Percentiles rank a stretch among this genome's conserved stretches.
phyloP scores from a whole-genome alignment of 441 rosid species.

The Gossypium trilobum region DNA sequence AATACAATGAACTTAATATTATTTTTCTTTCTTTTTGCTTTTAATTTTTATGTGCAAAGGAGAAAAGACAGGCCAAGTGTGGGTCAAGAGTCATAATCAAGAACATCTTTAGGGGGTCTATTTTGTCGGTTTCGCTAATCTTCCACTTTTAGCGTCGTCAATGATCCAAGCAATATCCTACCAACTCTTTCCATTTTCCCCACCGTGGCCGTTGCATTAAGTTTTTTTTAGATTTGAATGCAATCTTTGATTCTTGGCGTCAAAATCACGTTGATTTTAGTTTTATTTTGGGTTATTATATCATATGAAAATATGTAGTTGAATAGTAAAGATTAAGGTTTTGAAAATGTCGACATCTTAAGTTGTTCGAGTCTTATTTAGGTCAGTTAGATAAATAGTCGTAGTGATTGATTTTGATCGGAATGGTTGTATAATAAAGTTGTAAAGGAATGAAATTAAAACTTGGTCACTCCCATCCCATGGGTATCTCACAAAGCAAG shows the following conservation, averaged over 20 bases:
- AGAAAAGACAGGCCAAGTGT: not conserved
- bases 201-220: not conserved
- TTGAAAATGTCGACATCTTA: no score
- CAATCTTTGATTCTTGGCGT: not conserved
- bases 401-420: no score
- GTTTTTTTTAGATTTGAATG: not conserved
- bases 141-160: not conserved
- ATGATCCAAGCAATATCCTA: not conserved
- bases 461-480: not conserved
- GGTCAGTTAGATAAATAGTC: no score
- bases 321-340: no score
- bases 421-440: no score
- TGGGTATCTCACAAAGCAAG: constrained; percentile 7
- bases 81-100: not conserved
- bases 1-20: not conserved
- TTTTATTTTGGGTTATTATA: no score
- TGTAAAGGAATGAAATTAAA: not conserved
- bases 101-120: not conserved
- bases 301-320: no score
- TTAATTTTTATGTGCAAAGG: not conserved
- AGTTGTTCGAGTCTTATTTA: no score
- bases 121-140: not conserved
- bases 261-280: not conserved
- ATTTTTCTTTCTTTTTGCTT: not conserved
- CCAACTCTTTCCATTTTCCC: not conserved